These are phyloP conservation scores for Naematelia encephala DNA, from an alignment of 768 basidiomycete species.

Conservation along the genomic window DNA sequence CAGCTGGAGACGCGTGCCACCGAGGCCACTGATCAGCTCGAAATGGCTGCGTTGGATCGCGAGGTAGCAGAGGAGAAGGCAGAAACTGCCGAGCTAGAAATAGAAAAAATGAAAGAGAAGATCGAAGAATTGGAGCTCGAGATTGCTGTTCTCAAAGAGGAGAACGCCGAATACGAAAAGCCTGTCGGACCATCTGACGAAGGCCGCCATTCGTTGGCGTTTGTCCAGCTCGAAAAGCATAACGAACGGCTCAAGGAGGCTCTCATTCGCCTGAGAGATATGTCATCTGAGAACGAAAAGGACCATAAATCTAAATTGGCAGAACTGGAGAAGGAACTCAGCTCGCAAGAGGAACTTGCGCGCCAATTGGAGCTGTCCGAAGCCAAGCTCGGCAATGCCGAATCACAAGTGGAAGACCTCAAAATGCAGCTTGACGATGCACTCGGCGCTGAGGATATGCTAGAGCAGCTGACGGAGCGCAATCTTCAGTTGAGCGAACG, in stretches of 20 bases:
- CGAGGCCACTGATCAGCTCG: slow-evolving; percentile 83
- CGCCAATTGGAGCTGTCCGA: slow-evolving; percentile 75
- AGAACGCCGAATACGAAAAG: slow-evolving; percentile 54
- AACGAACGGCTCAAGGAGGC: slow-evolving; percentile 95
- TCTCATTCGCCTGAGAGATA: slow-evolving; percentile 78
- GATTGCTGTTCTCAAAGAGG: slow-evolving; percentile 65
- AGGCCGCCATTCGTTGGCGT: slow-evolving; percentile 56
- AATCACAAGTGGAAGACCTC: slow-evolving; percentile 86
- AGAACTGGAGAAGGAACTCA: slow-evolving; percentile 87
- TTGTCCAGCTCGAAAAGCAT: slow-evolving; percentile 88
- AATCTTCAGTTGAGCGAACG: slow-evolving; percentile 93
- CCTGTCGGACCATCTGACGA: slow-evolving; percentile 47
- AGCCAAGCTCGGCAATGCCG: slow-evolving; percentile 80
- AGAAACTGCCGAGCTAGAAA: slow-evolving; percentile 70
- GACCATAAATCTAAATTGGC: slow-evolving; percentile 74
- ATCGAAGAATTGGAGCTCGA: slow-evolving; percentile 79
- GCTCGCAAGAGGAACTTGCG: slow-evolving; percentile 69
- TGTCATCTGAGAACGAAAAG: slow-evolving; percentile 79
- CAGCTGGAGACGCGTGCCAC: slow-evolving; percentile 67
- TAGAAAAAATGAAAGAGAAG: slow-evolving; percentile 74
- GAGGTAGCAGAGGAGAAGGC: slow-evolving; percentile 93
- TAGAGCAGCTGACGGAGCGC: slow-evolving; percentile 89
- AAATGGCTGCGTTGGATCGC: slow-evolving; percentile 92
- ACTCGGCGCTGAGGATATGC: slow-evolving; percentile 90
- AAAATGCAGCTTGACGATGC: slow-evolving; percentile 94